phyloP scores from a whole-genome alignment of 2,329 filamentous ascomycete species.

The Colletotrichum cuscutae region DNA sequence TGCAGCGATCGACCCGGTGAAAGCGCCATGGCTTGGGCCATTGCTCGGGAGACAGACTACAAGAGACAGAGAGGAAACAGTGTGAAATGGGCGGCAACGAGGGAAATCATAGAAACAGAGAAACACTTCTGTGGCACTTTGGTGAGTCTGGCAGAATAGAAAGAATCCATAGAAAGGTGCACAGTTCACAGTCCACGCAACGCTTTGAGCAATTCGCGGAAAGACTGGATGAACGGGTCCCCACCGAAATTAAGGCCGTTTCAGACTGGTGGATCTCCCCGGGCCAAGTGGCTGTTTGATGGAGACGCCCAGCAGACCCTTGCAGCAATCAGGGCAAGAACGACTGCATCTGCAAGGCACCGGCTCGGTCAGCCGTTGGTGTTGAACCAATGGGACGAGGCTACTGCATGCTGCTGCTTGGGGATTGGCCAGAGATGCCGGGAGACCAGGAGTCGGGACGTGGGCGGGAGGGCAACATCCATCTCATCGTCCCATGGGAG shows the following conservation, averaged over 20 bases:
- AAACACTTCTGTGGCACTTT: not conserved
- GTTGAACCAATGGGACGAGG: not conserved
- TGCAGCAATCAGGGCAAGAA: slow-evolving; percentile 35
- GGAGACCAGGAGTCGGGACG: not conserved
- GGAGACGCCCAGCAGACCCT: slow-evolving; percentile 26
- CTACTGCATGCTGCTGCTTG: slow-evolving; percentile 3
- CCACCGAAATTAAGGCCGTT: slow-evolving; percentile 37
- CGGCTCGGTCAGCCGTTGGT: slow-evolving; percentile 20
- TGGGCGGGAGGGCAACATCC: slow-evolving; percentile 5
- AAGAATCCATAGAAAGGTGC: not conserved
- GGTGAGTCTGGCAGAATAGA: not conserved
- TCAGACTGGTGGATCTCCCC: slow-evolving; percentile 31
- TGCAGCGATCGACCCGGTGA: slow-evolving; percentile 17
- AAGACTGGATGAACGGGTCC: slow-evolving; percentile 37
- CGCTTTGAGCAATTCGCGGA: not conserved
- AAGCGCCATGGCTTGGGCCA: not conserved
- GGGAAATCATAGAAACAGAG: not conserved
- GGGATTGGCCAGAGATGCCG: slow-evolving; percentile 20
- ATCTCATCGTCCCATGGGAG: not conserved
- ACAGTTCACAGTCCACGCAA: slow-evolving; percentile 22
- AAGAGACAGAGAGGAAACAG: not conserved
- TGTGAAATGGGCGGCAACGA: not conserved
- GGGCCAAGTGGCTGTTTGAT: slow-evolving; percentile 31
- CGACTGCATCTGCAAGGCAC: slow-evolving; percentile 36
- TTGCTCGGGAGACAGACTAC: too few relatives aligned